These are phyloP conservation scores for Aegilops sharonensis DNA, from an alignment of 176 grass and related monocot species.

Conservation along the genomic window DNA sequence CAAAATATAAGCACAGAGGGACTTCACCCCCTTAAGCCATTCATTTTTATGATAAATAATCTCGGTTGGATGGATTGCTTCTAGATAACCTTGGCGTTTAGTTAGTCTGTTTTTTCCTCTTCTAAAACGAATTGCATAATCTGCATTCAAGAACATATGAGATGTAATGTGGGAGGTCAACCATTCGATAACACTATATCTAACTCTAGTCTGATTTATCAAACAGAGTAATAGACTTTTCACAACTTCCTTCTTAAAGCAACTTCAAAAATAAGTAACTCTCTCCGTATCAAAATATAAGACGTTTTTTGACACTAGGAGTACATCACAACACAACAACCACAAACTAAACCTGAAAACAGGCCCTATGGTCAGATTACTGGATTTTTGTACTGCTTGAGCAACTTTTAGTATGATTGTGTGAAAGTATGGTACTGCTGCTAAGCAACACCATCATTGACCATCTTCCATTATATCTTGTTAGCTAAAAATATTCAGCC, in stretches of 20 bases:
- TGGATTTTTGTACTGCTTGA: not conserved
- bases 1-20: not conserved
- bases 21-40: not conserved
- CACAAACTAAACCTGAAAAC: not conserved
- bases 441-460: not conserved
- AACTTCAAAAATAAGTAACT: not conserved
- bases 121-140: not conserved
- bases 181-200: not conserved
- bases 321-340: not conserved
- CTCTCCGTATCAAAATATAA: no score
- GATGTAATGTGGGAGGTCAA: not conserved
- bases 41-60: not conserved
- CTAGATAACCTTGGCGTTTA: not conserved
- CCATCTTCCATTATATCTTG: not conserved
- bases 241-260: not conserved
- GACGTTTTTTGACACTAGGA: not conserved
- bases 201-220: not conserved
- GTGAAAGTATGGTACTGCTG: no score
- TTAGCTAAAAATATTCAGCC: not conserved
- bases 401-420: not conserved
- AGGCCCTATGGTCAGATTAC: slow-evolving; percentile 1
- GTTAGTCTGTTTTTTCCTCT: not conserved
- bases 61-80: not conserved
- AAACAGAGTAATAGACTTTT: not conserved
- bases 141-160: not conserved